These are phyloP conservation scores for Vitis rupestris DNA, from an alignment of 164 flowering plant genomes.

Conservation along the genomic window DNA sequence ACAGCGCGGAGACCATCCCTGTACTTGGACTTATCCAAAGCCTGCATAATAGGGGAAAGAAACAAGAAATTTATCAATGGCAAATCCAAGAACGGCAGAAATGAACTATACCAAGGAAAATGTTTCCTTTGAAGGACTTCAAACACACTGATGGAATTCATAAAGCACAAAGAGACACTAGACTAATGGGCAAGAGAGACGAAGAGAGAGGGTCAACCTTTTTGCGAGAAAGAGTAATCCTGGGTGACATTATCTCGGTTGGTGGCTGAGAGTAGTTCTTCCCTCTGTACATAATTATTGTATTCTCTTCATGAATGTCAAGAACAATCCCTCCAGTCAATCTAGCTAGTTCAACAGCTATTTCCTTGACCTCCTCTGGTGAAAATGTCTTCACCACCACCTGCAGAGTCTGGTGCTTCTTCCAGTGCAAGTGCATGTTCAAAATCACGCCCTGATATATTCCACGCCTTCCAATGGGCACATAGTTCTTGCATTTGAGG, in stretches of 20 bases:
- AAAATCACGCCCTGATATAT: constrained; percentile 92
- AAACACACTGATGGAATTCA: too few relatives aligned
- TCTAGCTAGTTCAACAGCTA: constrained; percentile 86
- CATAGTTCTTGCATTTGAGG: constrained; percentile 81
- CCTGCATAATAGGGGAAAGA: constrained; percentile 39
- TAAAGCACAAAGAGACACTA: background rate
- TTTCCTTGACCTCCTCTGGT: constrained; percentile 86
- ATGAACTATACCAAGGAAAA: too few relatives aligned
- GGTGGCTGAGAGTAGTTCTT: constrained; percentile 97
- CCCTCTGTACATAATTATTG: constrained; percentile 96
- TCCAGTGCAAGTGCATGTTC: constrained; percentile 99
- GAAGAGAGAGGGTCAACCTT: constrained; percentile 45
- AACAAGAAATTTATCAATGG: background rate
- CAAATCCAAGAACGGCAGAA: background rate
- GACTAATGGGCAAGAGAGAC: background rate
- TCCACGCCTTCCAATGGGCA: constrained; percentile 89
- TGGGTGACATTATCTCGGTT: constrained; percentile 97
- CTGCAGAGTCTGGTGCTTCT: constrained; percentile 88
- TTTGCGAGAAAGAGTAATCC: constrained; percentile 73
- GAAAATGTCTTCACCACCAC: constrained; percentile 87
- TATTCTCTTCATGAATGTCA: constrained; percentile 78
- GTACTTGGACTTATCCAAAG: constrained; percentile 84
- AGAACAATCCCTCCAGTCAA: constrained; percentile 96
- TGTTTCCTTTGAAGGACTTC: too few relatives aligned
- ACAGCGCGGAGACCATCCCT: constrained; percentile 81